Conservation (phyloP, 495 filamentous ascomycete species). For the Aspergillus bertholletiae region DNA sequence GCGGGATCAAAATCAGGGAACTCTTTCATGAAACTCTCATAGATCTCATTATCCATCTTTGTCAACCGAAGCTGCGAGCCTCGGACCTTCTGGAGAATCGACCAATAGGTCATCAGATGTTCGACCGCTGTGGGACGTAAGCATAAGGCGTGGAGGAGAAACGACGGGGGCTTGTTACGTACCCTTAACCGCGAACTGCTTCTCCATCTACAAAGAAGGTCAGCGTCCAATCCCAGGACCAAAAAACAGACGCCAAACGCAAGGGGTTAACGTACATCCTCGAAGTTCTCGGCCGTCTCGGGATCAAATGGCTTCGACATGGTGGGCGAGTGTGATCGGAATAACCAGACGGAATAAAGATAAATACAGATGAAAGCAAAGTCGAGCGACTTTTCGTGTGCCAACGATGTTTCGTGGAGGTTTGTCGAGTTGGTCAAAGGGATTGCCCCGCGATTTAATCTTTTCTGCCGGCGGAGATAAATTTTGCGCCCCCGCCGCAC, state of each 20-base stretch:
- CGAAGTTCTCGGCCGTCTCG: slow-evolving; percentile 70
- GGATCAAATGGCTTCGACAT: slow-evolving; percentile 57
- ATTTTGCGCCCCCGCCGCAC: slow-evolving; percentile 12
- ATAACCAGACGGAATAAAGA: background rate
- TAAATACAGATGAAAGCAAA: background rate
- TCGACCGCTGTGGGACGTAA: slow-evolving; percentile 64
- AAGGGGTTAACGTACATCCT: slow-evolving; percentile 55
- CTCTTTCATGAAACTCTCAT: slow-evolving; percentile 74
- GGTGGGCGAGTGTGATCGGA: slow-evolving; percentile 15
- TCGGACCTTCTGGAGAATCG: slow-evolving; percentile 83
- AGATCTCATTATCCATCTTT: slow-evolving; percentile 91
- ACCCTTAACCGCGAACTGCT: slow-evolving; percentile 99
- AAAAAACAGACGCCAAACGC: background rate
- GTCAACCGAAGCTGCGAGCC: slow-evolving; percentile 87
- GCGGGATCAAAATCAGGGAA: slow-evolving; percentile 92
- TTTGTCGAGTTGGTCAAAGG: background rate
- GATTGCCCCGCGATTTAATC: slow-evolving; percentile 27
- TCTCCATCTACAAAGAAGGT: slow-evolving; percentile 73
- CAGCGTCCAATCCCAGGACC: slow-evolving; percentile 11
- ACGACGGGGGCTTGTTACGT: slow-evolving; percentile 15
- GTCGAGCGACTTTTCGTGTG: slow-evolving; percentile 7
- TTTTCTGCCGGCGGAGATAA: slow-evolving; percentile 22
- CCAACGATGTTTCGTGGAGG: background rate
- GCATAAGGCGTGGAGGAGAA: background rate
- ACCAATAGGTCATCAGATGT: slow-evolving; percentile 95